These are phyloP conservation scores for Paracamarosporium sp. DNA, from an alignment of 2,329 filamentous ascomycete genomes.

Conservation along the genomic window DNA sequence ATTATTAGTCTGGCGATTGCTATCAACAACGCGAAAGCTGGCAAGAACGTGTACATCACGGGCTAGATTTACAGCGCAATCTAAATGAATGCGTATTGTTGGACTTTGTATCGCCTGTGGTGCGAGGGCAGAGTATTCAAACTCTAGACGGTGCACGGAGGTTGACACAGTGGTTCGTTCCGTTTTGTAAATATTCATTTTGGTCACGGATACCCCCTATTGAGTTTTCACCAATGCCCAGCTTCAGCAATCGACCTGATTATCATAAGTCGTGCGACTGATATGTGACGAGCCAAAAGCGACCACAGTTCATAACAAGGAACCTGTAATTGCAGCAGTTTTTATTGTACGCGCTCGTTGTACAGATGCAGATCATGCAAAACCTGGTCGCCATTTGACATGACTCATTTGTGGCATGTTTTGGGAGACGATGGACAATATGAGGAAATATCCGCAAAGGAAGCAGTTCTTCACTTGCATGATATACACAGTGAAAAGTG, in stretches of 20 bases:
- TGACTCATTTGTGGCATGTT: too few relatives aligned
- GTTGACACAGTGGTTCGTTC: background rate
- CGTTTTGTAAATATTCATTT: background rate
- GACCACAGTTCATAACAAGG: background rate
- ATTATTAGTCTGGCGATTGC: slow-evolving; percentile 43
- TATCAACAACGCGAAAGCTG: slow-evolving; percentile 43
- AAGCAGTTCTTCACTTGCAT: too few relatives aligned
- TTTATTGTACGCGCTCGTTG: too few relatives aligned
- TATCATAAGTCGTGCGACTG: background rate
- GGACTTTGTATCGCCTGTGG: background rate
- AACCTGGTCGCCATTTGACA: too few relatives aligned
- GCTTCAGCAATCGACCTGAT: background rate
- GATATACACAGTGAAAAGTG: too few relatives aligned
- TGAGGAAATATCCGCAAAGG: too few relatives aligned
- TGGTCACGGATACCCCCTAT: background rate
- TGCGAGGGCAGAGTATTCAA: background rate
- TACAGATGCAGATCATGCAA: too few relatives aligned
- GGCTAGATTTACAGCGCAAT: too few relatives aligned
- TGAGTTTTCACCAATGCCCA: background rate
- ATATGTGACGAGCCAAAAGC: background rate
- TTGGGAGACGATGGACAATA: too few relatives aligned
- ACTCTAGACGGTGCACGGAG: background rate
- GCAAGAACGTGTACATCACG: slow-evolving; percentile 35
- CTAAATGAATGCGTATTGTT: background rate
- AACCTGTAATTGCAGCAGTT: background rate